These are phyloP conservation scores for Parathielavia hyrcaniae DNA, from an alignment of 495 filamentous ascomycete species.

Conservation along the genomic window DNA sequence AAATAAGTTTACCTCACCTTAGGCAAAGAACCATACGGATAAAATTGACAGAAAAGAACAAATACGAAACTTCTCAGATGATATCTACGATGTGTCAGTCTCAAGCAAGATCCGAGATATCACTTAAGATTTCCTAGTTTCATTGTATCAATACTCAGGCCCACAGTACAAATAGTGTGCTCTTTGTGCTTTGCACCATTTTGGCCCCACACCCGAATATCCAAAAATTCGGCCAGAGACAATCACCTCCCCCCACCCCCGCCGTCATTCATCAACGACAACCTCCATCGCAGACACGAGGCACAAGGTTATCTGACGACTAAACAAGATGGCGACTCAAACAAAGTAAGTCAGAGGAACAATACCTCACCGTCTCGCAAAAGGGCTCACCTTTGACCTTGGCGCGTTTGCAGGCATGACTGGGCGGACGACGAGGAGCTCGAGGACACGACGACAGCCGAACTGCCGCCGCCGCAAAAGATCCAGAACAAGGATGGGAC, in stretches of 20 bases:
- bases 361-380: not conserved
- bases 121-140: too few relatives aligned
- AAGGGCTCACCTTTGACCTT: not conserved
- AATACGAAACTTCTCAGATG: too few relatives aligned
- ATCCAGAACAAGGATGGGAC: constrained; percentile 96
- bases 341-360: constrained; percentile 21
- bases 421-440: constrained; percentile 95
- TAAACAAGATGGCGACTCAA: constrained; percentile 26
- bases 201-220: constrained; percentile 37
- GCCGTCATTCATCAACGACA: constrained; percentile 17
- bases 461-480: constrained; percentile 77
- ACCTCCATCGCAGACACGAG: constrained; percentile 10
- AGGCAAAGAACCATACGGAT: too few relatives aligned
- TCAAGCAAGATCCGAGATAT: too few relatives aligned
- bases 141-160: too few relatives aligned
- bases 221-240: constrained; percentile 30
- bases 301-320: too few relatives aligned
- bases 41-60: too few relatives aligned
- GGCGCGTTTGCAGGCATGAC: constrained; percentile 44
- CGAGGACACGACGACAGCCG: constrained; percentile 69
- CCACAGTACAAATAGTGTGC: too few relatives aligned
- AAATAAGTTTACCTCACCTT: too few relatives aligned
- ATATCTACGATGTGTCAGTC: too few relatives aligned
- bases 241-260: constrained; percentile 26
- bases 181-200: constrained; percentile 17